Conservation (phyloP, 2,329 filamentous ascomycete genomes). For the Drechmeria coniospora region DNA sequence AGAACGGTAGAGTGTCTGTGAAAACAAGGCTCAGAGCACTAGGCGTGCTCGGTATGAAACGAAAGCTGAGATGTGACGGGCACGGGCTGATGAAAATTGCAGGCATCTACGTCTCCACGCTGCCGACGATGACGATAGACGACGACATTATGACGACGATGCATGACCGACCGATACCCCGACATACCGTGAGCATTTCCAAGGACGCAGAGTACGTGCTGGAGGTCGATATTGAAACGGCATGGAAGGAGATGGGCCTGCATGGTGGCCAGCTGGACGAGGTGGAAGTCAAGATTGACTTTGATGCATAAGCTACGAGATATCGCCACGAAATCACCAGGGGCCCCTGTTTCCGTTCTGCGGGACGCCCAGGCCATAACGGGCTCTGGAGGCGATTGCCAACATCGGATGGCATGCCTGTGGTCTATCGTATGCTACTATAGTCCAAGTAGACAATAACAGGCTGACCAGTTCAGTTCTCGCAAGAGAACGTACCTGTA, state of each 20-base stretch:
- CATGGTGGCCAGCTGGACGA: slow-evolving; percentile 68
- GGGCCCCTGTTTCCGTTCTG: too few species aligned
- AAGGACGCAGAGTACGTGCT: slow-evolving; percentile 42
- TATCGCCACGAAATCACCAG: too few species aligned
- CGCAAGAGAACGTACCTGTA: too few species aligned
- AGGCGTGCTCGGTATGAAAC: slow-evolving; percentile 49
- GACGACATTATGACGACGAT: slow-evolving; percentile 62
- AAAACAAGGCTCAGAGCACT: slow-evolving; percentile 65
- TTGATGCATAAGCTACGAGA: slow-evolving; percentile 18
- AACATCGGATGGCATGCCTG: too few species aligned
- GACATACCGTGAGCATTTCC: slow-evolving; percentile 46
- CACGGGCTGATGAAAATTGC: not conserved
- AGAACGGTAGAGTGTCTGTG: slow-evolving; percentile 46
- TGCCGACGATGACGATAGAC: slow-evolving; percentile 44
- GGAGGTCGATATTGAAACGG: slow-evolving; percentile 59
- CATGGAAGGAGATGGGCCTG: slow-evolving; percentile 63
- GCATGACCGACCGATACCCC: slow-evolving; percentile 52
- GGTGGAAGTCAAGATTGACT: slow-evolving; percentile 50
- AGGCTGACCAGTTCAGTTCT: too few species aligned
- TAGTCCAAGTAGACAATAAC: too few species aligned
- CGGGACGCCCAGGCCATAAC: too few species aligned
- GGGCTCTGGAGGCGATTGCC: too few species aligned
- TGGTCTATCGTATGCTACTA: too few species aligned
- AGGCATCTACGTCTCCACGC: slow-evolving; percentile 61
- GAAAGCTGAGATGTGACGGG: not conserved